Conservation (phyloP, 164 flowering plant genomes). For the Euptelea pleiosperma region DNA sequence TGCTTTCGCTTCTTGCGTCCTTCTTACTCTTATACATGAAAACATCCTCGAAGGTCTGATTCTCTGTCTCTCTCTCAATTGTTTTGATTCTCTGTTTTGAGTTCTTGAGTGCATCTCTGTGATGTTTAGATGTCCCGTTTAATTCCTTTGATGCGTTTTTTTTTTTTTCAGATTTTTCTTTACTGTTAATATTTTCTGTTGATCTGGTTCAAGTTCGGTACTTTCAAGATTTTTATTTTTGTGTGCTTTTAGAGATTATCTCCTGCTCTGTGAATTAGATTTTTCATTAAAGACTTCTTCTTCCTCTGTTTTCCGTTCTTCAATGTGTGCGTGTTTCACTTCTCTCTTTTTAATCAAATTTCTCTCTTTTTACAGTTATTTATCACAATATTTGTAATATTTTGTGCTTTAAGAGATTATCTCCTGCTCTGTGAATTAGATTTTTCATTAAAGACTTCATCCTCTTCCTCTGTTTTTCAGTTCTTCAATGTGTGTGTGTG, state of each 20-base stretch:
- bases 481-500: neutral
- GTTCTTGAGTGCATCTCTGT: neutral
- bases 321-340: too few relatives aligned
- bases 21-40: conserved; percentile 40
- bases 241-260: neutral
- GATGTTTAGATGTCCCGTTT: too few relatives aligned
- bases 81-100: neutral
- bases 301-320: neutral
- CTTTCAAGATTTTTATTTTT: neutral
- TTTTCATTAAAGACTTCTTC: neutral
- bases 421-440: neutral
- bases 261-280: neutral
- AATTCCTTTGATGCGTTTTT: neutral
- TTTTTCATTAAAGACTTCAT: neutral
- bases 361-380: neutral
- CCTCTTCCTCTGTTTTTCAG: neutral
- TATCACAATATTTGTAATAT: neutral
- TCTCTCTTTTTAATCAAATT: neutral
- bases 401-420: neutral
- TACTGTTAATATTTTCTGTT: neutral
- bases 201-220: neutral
- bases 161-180: neutral
- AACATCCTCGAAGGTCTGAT: conserved; percentile 34
- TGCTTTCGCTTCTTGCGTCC: conserved; percentile 51
- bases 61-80: neutral